Evolutionary conservation across 768 basidiomycete species (phyloP).

Genomic region (Chalciporus piperatus): DNA sequence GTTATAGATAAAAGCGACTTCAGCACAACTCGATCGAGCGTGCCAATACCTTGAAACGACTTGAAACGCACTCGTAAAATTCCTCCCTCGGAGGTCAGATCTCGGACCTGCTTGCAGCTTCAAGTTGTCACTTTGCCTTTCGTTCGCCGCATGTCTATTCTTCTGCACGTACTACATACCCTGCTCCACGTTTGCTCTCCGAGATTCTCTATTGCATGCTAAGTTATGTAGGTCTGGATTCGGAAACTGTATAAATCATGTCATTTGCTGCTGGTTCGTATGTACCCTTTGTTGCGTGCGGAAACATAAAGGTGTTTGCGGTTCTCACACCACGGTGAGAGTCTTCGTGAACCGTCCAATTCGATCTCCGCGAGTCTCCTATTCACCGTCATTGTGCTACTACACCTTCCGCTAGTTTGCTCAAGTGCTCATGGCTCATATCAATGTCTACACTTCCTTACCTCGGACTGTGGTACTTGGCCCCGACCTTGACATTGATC

Average conservation of each 20-base stretch:
- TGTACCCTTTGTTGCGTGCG: background rate
- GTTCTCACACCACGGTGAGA: no score
- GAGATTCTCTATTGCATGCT: background rate
- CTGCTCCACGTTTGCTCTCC: background rate
- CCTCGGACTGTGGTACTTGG: no score
- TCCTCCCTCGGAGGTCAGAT: background rate
- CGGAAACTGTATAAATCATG: background rate
- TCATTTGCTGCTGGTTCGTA: background rate
- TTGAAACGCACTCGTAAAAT: background rate
- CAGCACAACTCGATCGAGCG: conserved; percentile 20
- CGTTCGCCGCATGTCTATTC: background rate
- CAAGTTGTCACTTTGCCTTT: background rate
- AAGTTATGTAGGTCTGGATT: background rate
- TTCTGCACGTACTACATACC: background rate
- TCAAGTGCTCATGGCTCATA: no score
- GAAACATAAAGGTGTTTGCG: no score
- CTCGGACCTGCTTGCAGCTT: background rate
- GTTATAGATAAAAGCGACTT: conserved; percentile 21
- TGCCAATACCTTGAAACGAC: conserved; percentile 8
- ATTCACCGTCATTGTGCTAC: no score
- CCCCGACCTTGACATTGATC: no score
- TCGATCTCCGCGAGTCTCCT: no score
- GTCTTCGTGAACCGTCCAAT: no score
- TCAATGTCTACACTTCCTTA: no score
- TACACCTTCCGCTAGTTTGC: no score